These are phyloP conservation scores for Tetrastigma voinierianum DNA, from an alignment of 164 flowering plant genomes.

Conservation along the genomic window DNA sequence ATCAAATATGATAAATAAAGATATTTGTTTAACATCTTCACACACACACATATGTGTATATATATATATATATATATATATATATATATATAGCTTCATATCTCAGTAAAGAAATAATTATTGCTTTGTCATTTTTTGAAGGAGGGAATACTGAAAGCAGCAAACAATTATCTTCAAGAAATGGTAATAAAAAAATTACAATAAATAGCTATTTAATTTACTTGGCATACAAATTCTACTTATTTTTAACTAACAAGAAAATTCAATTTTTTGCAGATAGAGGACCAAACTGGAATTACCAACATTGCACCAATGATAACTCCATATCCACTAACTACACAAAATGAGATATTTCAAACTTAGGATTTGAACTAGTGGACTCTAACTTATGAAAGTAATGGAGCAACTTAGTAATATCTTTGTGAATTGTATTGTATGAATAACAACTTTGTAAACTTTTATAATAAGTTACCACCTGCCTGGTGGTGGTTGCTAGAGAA, in stretches of 20 bases:
- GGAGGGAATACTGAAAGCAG: conserved; percentile 46
- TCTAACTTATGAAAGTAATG: no score
- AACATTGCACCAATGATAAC: conserved; percentile 13
- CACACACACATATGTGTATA: no score
- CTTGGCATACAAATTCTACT: neutral
- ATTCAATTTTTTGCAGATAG: conserved; percentile 30
- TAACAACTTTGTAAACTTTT: neutral
- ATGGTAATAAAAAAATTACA: conserved; percentile 25
- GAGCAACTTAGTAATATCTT: no score
- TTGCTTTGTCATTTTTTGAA: conserved; percentile 9
- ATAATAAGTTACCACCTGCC: no score
- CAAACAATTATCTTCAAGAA: conserved; percentile 43
- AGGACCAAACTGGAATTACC: conserved; percentile 17
- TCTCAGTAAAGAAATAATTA: neutral
- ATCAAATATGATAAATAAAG: no score
- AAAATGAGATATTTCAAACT: conserved; percentile 22
- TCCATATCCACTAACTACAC: conserved; percentile 24
- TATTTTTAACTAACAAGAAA: neutral
- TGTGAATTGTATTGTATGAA: no score
- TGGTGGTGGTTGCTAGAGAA: no score
- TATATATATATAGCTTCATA: neutral
- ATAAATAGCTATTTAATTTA: neutral
- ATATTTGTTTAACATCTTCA: no score
- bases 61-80: no score
- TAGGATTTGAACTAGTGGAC: conserved; percentile 6